Conservation (phyloP, 768 basidiomycete genomes). For the Pulveroboletus sp. region DNA sequence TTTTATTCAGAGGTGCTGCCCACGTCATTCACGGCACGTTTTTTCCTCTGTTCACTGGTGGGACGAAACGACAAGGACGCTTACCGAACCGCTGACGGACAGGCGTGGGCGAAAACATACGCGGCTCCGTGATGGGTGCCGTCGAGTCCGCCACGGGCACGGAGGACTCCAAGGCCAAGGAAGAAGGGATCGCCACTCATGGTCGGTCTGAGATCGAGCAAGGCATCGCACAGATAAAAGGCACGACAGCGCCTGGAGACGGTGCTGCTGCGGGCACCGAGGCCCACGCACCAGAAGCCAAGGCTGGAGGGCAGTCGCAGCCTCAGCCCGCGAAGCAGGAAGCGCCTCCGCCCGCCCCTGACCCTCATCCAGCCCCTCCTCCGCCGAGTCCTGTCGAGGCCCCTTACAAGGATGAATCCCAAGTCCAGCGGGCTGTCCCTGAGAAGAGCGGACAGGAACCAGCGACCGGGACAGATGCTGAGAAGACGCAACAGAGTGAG, state of each 20-base stretch:
- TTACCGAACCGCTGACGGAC: constrained; percentile 1
- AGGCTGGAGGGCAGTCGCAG: background rate
- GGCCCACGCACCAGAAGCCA: background rate
- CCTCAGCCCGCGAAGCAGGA: background rate
- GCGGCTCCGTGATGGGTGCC: constrained; percentile 40
- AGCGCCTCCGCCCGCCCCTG: no score
- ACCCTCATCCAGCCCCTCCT: no score
- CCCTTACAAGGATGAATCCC: no score
- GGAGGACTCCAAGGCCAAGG: constrained; percentile 23
- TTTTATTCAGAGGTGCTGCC: constrained; percentile 29
- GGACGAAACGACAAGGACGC: background rate
- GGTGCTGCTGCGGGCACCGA: background rate
- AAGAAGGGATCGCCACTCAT: constrained; percentile 35
- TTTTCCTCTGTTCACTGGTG: background rate
- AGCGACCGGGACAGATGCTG: background rate
- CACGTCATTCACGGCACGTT: constrained; percentile 36
- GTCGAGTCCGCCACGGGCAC: constrained; percentile 33
- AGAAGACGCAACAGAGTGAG: background rate
- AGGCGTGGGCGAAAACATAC: constrained; percentile 45
- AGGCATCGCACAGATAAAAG: constrained; percentile 35
- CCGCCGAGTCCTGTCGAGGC: no score
- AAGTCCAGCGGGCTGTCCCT: no score
- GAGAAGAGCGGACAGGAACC: background rate
- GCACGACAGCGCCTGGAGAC: background rate
- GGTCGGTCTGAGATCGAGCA: constrained; percentile 40